A percentile compares a stretch with the other conserved stretches of the same genome.
phyloP scores from a whole-genome alignment of 495 filamentous ascomycete species.

The Bacidia rubella region DNA sequence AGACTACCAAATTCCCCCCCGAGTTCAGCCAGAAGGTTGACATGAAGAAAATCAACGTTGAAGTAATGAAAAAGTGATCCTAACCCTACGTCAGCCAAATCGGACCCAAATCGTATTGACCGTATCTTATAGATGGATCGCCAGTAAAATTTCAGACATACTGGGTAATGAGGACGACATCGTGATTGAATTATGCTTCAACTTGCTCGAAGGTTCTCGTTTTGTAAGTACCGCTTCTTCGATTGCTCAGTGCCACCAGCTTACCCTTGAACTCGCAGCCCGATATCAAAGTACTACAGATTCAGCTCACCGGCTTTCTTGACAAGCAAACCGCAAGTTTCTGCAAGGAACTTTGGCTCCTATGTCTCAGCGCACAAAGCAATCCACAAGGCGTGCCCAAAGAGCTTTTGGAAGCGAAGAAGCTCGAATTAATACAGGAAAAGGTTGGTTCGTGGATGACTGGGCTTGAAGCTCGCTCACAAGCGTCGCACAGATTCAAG shows the following conservation, averaged over 20 bases:
- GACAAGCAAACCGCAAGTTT: constrained; percentile 85
- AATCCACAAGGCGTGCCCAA: constrained; percentile 86
- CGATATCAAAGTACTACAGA: constrained; percentile 87
- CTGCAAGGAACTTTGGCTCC: constrained; percentile 86
- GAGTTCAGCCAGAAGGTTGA: constrained; percentile 95
- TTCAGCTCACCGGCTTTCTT: constrained; percentile 85
- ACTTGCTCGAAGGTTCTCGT: constrained; percentile 66
- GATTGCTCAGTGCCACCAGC: constrained; percentile 2
- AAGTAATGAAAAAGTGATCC: constrained; percentile 89
- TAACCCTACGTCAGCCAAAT: not conserved
- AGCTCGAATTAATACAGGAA: constrained; percentile 81
- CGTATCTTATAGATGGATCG: constrained; percentile 63
- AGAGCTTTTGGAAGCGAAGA: constrained; percentile 91
- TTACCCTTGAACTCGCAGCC: constrained; percentile 41
- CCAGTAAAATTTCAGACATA: constrained; percentile 70
- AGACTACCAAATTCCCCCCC: constrained; percentile 81
- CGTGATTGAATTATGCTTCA: constrained; percentile 83
- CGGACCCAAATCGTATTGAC: not conserved
- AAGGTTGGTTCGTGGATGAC: constrained; percentile 56
- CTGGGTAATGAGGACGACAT: constrained; percentile 88
- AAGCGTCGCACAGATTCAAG: constrained; percentile 47
- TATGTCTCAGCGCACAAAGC: constrained; percentile 78
- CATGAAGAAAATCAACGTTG: constrained; percentile 90
- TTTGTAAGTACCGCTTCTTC: constrained; percentile 42
- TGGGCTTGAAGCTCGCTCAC: no score